Conservation (phyloP, 192 early-diverging fungal species). For the Allomyces macrogynus region DNA sequence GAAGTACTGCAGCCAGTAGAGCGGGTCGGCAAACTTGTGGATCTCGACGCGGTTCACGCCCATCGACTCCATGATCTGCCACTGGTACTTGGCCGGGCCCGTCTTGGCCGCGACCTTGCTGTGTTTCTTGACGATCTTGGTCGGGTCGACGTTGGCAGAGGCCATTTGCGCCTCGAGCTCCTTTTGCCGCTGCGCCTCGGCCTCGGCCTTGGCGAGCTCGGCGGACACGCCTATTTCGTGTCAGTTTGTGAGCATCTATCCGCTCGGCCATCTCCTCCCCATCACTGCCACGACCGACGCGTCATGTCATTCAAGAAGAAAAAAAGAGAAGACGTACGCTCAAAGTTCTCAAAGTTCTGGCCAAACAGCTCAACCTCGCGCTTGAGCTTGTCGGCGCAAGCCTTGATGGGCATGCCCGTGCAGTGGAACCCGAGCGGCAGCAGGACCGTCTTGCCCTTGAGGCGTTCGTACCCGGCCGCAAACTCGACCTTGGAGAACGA, state of each 20-base stretch:
- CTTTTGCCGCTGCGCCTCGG: conserved; percentile 9
- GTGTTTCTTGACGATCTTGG: conserved; percentile 38
- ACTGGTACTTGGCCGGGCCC: conserved; percentile 69
- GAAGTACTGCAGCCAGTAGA: conserved; percentile 86
- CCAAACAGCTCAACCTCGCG: conserved; percentile 72
- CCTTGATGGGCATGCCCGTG: conserved; percentile 99
- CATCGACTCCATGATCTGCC: conserved; percentile 85
- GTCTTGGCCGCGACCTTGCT: conserved; percentile 79
- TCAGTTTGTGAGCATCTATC: conserved; percentile 7
- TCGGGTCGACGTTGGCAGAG: conserved; percentile 16
- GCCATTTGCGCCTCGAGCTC: no score
- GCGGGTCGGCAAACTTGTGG: conserved; percentile 73
- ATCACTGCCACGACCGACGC: no score
- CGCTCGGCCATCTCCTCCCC: conserved; percentile 6
- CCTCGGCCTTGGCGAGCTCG: conserved; percentile 17
- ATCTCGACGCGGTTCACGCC: conserved; percentile 77
- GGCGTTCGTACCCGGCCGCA: conserved; percentile 75
- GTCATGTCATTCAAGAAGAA: no score
- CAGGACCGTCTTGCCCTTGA: conserved; percentile 77
- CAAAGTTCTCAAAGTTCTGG: conserved; percentile 35
- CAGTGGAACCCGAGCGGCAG: conserved; percentile 96
- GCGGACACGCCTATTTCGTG: conserved; percentile 16
- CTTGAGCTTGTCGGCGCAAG: conserved; percentile 35
- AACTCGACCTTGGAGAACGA: conserved; percentile 91
- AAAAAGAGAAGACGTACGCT: conserved; percentile 2